A percentile compares a stretch with the other conserved stretches of the same genome.
phyloP scores from a whole-genome alignment of 768 basidiomycete genomes.

The Collybia sp. region DNA sequence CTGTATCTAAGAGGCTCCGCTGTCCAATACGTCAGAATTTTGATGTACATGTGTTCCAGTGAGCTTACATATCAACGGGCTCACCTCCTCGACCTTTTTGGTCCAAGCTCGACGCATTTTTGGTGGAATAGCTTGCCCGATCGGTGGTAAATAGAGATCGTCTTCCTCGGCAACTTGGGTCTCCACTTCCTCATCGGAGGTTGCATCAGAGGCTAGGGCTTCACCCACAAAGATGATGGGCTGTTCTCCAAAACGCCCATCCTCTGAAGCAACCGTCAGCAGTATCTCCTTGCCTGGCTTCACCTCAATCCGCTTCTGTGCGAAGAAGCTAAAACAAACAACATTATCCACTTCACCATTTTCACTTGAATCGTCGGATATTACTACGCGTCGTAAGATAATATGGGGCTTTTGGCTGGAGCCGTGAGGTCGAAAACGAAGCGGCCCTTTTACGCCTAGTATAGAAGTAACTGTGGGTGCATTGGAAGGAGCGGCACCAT shows the following conservation, averaged over 20 bases:
- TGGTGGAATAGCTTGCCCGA: constrained; percentile 44
- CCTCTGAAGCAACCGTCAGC: constrained; percentile 48
- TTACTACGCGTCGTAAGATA: constrained; percentile 56
- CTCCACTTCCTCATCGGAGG: constrained; percentile 35
- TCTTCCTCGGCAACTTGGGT: constrained; percentile 36
- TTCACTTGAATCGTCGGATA: constrained; percentile 38
- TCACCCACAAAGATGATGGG: constrained; percentile 58
- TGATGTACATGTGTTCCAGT: too few relatives aligned
- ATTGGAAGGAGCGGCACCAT: constrained; percentile 22
- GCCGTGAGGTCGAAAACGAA: constrained; percentile 66
- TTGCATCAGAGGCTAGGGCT: constrained; percentile 27
- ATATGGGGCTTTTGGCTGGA: constrained; percentile 66
- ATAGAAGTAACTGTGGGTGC: constrained; percentile 41
- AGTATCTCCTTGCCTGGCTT: constrained; percentile 70
- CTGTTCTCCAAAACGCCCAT: constrained; percentile 51
- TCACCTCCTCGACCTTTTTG: constrained; percentile 42
- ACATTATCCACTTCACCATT: constrained; percentile 31
- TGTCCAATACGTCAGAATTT: too few relatives aligned
- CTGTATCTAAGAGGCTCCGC: neutral
- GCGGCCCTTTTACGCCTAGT: constrained; percentile 55
- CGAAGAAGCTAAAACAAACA: constrained; percentile 60
- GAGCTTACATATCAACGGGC: constrained; percentile 32
- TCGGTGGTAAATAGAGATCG: constrained; percentile 18
- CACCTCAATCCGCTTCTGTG: constrained; percentile 65
- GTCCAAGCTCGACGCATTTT: constrained; percentile 64